Conservation (phyloP, 768 basidiomycete genomes). For the Boletales sp. region DNA sequence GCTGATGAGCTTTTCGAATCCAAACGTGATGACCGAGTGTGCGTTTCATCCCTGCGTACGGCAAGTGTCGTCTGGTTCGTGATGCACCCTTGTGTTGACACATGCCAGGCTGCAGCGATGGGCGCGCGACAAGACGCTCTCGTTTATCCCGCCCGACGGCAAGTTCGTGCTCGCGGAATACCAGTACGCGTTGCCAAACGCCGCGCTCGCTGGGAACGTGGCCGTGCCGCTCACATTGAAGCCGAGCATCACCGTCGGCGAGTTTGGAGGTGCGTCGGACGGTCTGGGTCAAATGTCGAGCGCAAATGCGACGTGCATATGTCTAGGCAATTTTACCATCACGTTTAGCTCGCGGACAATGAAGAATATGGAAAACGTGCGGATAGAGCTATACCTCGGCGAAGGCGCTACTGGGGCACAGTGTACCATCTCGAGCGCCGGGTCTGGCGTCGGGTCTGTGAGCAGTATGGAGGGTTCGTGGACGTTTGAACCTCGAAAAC, state of each 20-base stretch:
- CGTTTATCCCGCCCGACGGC: conserved; percentile 94
- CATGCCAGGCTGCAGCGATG: conserved; percentile 68
- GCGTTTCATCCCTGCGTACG: conserved; percentile 93
- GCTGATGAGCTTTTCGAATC: conserved; percentile 69
- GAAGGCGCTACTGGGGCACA: conserved; percentile 68
- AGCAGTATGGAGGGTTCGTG: conserved; percentile 58
- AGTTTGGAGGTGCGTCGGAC: conserved; percentile 27
- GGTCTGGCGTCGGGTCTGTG: conserved; percentile 41
- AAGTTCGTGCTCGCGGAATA: conserved; percentile 84
- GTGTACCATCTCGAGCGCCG: conserved; percentile 61
- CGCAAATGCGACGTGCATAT: background rate
- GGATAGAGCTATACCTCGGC: conserved; percentile 73
- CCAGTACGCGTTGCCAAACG: conserved; percentile 50
- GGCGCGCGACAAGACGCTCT: conserved; percentile 70
- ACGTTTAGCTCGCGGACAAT: conserved; percentile 61
- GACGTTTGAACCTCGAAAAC: conserved; percentile 71
- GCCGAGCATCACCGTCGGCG: conserved; percentile 31
- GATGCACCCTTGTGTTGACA: conserved; percentile 4
- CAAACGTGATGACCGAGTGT: conserved; percentile 69
- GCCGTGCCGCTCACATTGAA: conserved; percentile 52
- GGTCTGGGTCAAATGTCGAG: too few species aligned
- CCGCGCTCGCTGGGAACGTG: conserved; percentile 40
- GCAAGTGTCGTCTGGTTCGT: conserved; percentile 38
- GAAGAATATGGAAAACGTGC: conserved; percentile 66
- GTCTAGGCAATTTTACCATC: conserved; percentile 57